Base-by-base conservation (phyloP, 257 asterid genomes). In the Forsythia viridissima region DNA sequence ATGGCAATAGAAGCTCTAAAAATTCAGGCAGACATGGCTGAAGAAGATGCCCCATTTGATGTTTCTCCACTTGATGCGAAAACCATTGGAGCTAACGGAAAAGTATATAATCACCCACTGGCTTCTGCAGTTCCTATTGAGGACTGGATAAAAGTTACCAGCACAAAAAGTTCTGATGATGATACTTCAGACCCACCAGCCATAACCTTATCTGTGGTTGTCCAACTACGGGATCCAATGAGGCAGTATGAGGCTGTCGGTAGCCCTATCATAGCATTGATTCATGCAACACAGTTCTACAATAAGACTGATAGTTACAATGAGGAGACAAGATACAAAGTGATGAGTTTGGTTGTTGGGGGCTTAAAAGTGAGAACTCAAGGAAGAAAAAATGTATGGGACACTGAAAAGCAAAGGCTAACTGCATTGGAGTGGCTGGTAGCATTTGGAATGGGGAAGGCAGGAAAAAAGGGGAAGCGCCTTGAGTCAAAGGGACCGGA, bases 201-300 rank as follows among this genome's bases (percentile, higher is more conserved):
- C 24, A 57, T 91, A 30, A 86, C 90, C 0, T 36, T 93, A 5
- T 82, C 82, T 0, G 86, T 89, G n/a, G 82, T 86, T 10, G 90
- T 91, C 57, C 99, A 95, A 43, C 80, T 95, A 46, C 83, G 98
- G 20, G 99, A 95, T 80, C 98, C 98, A 3, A 18, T 83, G 42
- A 95, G 99, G 87, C 97, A 92, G 76, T 93, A 81, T 15, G 99
- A 95, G 89, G 90, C 92, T 0, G 97, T 95, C 15, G 99, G 99
- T 37, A 92, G 94, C 21, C 98, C 99, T 3, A 81, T 92, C 96
- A 85, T 95, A 38, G 94, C 86, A 0, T 37, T 92, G 80, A 83
- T 92, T 34, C 93, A 90, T 37, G 89, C 91, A 16, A 77, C 83
- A 8, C 81, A 30, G 2, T 75, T 65, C 0, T 78, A 59, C 3